Conservation (phyloP, 164 flowering plant genomes). For the Dillenia suffruticosa region DNA sequence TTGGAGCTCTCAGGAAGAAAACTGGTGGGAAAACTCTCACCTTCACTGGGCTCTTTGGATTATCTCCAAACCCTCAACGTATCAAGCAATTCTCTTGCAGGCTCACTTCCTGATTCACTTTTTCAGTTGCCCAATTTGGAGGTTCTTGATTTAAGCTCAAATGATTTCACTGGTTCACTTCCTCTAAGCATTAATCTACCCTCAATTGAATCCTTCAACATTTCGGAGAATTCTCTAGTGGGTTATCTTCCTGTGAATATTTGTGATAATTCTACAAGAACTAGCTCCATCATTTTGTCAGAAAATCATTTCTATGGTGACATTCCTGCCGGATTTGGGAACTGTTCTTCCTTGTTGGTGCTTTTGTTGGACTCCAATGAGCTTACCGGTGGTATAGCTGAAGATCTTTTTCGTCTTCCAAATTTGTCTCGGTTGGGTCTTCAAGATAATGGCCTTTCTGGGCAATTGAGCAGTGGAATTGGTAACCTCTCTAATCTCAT, state of each 20-base stretch:
- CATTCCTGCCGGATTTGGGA: slow-evolving; percentile 32
- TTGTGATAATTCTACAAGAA: slow-evolving; percentile 28
- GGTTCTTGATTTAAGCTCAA: slow-evolving; percentile 33
- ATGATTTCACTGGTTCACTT: slow-evolving; percentile 30
- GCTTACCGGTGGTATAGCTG: slow-evolving; percentile 32
- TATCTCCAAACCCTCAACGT: slow-evolving; percentile 38
- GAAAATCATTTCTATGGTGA: slow-evolving; percentile 33
- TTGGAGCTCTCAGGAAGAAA: slow-evolving; percentile 23
- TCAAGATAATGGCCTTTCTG: slow-evolving; percentile 38
- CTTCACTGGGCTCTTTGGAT: slow-evolving; percentile 25
- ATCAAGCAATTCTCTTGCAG: slow-evolving; percentile 28
- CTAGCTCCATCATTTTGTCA: slow-evolving; percentile 23
- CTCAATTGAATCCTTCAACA: slow-evolving; percentile 22
- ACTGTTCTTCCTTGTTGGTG: slow-evolving; percentile 30
- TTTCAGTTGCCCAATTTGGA: slow-evolving; percentile 24
- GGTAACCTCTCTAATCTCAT: slow-evolving; percentile 52
- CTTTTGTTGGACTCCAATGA: slow-evolving; percentile 30
- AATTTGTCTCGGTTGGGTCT: slow-evolving; percentile 25
- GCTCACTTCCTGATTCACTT: slow-evolving; percentile 23
- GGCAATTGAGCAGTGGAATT: slow-evolving; percentile 29
- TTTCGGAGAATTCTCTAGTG: slow-evolving; percentile 31
- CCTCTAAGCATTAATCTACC: slow-evolving; percentile 29
- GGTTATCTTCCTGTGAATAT: slow-evolving; percentile 31
- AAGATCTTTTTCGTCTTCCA: slow-evolving; percentile 33
- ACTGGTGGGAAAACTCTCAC: slow-evolving; percentile 23